A percentile compares a stretch with the other conserved stretches of the same genome.
These are phyloP conservation scores for Starmera stellimalicola DNA, from an alignment of 1,139 yeast genomes.

Conservation along the genomic window DNA sequence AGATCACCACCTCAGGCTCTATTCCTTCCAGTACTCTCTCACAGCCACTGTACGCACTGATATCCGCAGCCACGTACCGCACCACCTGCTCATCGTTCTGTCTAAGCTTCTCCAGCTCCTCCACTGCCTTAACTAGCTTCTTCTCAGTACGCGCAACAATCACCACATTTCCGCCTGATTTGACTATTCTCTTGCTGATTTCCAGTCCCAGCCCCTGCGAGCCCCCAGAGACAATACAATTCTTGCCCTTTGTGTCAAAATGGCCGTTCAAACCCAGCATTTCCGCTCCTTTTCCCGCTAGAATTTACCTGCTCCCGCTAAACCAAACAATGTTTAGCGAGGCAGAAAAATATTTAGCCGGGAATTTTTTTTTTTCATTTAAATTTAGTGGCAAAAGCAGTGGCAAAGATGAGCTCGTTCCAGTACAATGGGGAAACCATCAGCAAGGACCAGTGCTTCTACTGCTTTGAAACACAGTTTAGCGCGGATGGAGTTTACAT, in stretches of 20 bases:
- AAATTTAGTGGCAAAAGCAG: neutral
- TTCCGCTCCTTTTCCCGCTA: neutral
- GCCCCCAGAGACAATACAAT: conserved; percentile 72
- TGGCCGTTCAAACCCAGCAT: too few relatives aligned
- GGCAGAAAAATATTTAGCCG: too few relatives aligned
- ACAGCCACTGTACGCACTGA: conserved; percentile 47
- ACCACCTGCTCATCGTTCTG: conserved; percentile 19
- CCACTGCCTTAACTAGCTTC: conserved; percentile 42
- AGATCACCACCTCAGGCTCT: conserved; percentile 61
- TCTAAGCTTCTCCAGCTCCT: conserved; percentile 27
- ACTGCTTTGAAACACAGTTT: conserved; percentile 66
- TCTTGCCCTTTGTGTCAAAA: too few relatives aligned
- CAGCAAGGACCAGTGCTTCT: conserved; percentile 79
- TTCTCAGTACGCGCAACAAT: conserved; percentile 67
- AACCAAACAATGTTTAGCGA: too few relatives aligned
- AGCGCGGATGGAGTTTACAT: conserved; percentile 60
- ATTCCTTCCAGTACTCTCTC: conserved; percentile 29
- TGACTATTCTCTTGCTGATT: conserved; percentile 52
- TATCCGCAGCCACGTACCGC: conserved; percentile 53
- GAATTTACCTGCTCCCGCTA: too few relatives aligned
- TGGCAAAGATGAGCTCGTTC: conserved; percentile 1
- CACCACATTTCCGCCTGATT: conserved; percentile 52
- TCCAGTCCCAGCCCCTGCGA: conserved; percentile 92
- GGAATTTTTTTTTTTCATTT: neutral
- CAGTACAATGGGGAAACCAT: conserved; percentile 24